Evolutionary conservation across 2,329 filamentous ascomycete genomes (phyloP), one percentile per base, ranked within the genome.

Genomic region (Aureobasidium mangrovei): DNA sequence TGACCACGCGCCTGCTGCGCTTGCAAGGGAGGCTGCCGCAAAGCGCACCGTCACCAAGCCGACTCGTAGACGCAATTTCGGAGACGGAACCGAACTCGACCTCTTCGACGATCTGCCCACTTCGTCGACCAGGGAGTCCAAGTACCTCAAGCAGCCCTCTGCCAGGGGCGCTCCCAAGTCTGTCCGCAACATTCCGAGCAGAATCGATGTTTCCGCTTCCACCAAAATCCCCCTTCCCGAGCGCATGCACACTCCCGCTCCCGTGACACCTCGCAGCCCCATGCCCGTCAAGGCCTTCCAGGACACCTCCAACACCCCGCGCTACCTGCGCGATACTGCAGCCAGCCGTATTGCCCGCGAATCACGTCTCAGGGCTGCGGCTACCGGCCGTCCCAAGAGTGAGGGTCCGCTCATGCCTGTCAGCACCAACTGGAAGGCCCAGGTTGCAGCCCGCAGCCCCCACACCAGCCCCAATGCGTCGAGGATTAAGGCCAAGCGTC

Each of bases 31-130:
- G 57, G 77, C 80, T 53, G 74, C 78, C 47, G 72, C 77, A 5
- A 86, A 85, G 74, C 82, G 85, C 60, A 83, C 85, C 44, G 72
- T 95, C 56, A 91, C 81, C 59, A 86, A 84, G 67, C 89, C 89
- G 3, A 77, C 81, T 35, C 77, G 82, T 39, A 76, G 77, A 57
- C 79, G 83, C 43, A 82, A 88, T 63, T 98, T 94, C 71, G 93
- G 93, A 9, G 89, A 96, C 68, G 93, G 93, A 12, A 86, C 85
- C 57, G 93, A 98, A 69, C 77, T 98, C 33, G 91, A 97, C 61
- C 83, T 80, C 2, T 97, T 98, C 67, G 93, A 98, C 67, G 93
- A 98, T 69, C 74, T 98, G 54, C 91, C 91, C 1, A 97, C 91
- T 0, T 96, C 91, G 12, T 82, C 79, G 9, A 82, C 85, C 57